These are phyloP conservation scores for Sphaerostilbella broomeana DNA, from an alignment of 2,329 filamentous ascomycete species.

Conservation along the genomic window DNA sequence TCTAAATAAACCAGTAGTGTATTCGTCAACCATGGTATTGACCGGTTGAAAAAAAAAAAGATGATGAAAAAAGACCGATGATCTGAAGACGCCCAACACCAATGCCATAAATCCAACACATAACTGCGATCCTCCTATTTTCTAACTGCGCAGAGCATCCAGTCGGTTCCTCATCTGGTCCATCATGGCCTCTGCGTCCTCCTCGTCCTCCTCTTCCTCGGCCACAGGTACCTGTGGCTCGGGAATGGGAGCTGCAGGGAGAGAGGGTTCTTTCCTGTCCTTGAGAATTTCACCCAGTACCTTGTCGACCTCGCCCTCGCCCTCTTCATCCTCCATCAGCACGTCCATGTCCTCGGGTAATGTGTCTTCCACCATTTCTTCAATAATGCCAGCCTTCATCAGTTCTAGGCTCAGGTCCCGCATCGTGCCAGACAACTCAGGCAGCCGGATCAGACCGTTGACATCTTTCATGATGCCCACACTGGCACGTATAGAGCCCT, in stretches of 20 bases:
- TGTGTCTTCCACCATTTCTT: constrained; percentile 90
- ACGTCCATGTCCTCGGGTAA: constrained; percentile 68
- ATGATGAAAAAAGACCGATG: neutral
- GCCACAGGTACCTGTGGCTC: constrained; percentile 47
- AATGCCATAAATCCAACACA: constrained; percentile 10
- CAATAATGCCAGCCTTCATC: constrained; percentile 91
- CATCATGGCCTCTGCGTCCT: constrained; percentile 83
- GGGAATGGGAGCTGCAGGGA: constrained; percentile 49
- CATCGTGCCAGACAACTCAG: constrained; percentile 85
- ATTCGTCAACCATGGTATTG: too few relatives aligned
- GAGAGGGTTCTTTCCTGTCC: constrained; percentile 60
- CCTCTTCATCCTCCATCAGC: constrained; percentile 70
- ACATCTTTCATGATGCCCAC: constrained; percentile 97
- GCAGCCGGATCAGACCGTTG: constrained; percentile 75
- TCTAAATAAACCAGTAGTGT: too few relatives aligned
- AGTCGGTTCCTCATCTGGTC: constrained; percentile 89
- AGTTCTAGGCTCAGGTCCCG: constrained; percentile 77
- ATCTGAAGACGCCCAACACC: constrained; percentile 14
- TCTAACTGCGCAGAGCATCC: constrained; percentile 80
- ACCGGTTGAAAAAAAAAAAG: too few relatives aligned
- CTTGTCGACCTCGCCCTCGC: constrained; percentile 80
- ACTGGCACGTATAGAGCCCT: constrained; percentile 78
- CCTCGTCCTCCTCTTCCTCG: constrained; percentile 49
- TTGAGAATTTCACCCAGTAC: constrained; percentile 86
- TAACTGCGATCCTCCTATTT: neutral